Evolutionary conservation across 495 filamentous ascomycete species (phyloP).

Genomic region (Aspergillus cavernicola): DNA sequence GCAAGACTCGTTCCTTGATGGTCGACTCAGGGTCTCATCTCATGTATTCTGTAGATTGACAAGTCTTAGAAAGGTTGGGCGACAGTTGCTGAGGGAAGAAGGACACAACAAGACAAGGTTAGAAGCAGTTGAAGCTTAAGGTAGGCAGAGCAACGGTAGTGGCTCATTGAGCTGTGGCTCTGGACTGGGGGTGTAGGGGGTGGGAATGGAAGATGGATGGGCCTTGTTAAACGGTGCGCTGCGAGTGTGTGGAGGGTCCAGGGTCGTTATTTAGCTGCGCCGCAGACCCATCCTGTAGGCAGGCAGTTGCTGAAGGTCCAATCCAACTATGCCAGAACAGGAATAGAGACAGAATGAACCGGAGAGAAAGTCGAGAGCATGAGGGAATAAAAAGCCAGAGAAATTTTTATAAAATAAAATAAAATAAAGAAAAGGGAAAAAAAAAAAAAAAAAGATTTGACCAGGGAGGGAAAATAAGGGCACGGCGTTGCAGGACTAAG

Average conservation of each 20-base stretch:
- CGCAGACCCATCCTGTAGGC: constrained; percentile 30
- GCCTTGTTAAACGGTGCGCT: constrained; percentile 32
- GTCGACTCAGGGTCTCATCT: constrained; percentile 2
- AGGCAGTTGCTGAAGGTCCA: constrained; percentile 4
- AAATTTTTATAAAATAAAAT: constrained; percentile 8
- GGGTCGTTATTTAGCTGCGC: constrained; percentile 48
- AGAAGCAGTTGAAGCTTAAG: constrained; percentile 15
- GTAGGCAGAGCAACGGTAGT: constrained; percentile 18
- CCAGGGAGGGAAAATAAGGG: constrained; percentile 13
- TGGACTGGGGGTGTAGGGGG: constrained; percentile 17
- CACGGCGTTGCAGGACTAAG: constrained; percentile 12
- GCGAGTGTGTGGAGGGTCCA: constrained; percentile 41
- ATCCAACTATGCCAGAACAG: constrained; percentile 16
- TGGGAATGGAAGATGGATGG: constrained; percentile 21
- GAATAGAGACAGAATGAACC: constrained; percentile 14
- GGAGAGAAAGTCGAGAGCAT: constrained; percentile 11
- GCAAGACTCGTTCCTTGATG: constrained; percentile 1
- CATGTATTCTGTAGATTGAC: constrained; percentile 5
- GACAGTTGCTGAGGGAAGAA: constrained; percentile 10
- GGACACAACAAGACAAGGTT: constrained; percentile 13
- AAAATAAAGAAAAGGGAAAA: constrained; percentile 15
- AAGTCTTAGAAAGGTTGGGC: constrained; percentile 1
- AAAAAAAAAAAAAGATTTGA: constrained; percentile 15
- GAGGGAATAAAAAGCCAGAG: neutral
- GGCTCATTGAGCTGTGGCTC: constrained; percentile 19